Conservation (phyloP, 1,139 yeast genomes). For the Hemisphaericaspora xylanilytica region DNA sequence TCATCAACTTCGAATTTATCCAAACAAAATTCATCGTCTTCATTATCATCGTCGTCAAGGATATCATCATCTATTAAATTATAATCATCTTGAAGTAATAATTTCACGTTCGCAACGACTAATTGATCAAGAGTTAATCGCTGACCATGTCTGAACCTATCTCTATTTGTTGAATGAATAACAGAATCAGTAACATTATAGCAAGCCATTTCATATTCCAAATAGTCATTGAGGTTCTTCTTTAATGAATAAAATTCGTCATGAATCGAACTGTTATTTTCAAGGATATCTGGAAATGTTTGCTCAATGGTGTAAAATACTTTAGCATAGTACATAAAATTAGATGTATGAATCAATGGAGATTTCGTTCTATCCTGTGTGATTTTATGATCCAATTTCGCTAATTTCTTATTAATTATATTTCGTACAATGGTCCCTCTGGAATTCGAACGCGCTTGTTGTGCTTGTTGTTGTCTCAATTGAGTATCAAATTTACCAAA, state of each 20-base stretch:
- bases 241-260: slow-evolving; percentile 24
- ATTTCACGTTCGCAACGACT: slow-evolving; percentile 3
- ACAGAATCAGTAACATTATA: slow-evolving; percentile 17
- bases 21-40: slow-evolving; percentile 15
- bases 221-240: slow-evolving; percentile 21
- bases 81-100: slow-evolving; percentile 11
- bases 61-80: slow-evolving; percentile 15
- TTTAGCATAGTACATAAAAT: slow-evolving; percentile 34
- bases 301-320: slow-evolving; percentile 32
- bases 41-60: slow-evolving; percentile 15
- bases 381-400: slow-evolving; percentile 19
- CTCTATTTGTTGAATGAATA: slow-evolving; percentile 11
- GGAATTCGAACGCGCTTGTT: slow-evolving; percentile 16
- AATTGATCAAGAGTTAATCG: slow-evolving; percentile 14
- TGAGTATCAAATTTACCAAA: slow-evolving; percentile 22
- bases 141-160: slow-evolving; percentile 18
- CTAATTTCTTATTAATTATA: slow-evolving; percentile 28
- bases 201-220: slow-evolving; percentile 27
- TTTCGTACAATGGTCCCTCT: slow-evolving; percentile 25
- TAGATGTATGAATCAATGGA: slow-evolving; percentile 26
- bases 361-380: slow-evolving; percentile 10
- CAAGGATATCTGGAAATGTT: slow-evolving; percentile 23
- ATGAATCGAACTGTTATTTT: slow-evolving; percentile 15
- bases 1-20: slow-evolving; percentile 15
- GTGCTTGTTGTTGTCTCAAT: slow-evolving; percentile 18